phyloP scores from a whole-genome alignment of 805 yeast species.

The Candida ortonii region DNA sequence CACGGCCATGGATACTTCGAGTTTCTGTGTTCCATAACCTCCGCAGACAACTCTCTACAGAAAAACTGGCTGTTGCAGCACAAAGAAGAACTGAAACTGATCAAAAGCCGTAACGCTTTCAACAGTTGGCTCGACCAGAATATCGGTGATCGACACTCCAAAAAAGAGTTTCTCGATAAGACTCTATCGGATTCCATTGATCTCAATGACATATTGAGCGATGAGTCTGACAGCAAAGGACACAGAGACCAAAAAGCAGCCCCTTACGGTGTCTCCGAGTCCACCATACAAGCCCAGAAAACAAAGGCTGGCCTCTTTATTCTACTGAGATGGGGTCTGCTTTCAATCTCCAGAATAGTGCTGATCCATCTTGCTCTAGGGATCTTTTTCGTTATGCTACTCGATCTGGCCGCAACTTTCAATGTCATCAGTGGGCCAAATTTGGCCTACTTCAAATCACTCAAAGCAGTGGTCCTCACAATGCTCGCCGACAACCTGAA shows the following conservation, averaged over 20 bases:
- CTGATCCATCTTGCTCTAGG: not conserved
- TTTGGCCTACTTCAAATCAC: conserved; percentile 10
- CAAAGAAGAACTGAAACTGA: conserved; percentile 5
- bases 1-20: conserved; percentile 9
- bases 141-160: no score
- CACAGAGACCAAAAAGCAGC: no score
- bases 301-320: no score
- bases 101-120: conserved; percentile 13
- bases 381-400: conserved; percentile 2
- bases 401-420: conserved; percentile 1
- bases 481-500: conserved; percentile 9
- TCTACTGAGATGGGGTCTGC: conserved; percentile 2
- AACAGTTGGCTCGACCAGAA: conserved; percentile 18
- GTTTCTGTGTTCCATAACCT: conserved; percentile 12
- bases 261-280: no score
- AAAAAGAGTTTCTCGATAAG: conserved; percentile 3
- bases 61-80: conserved; percentile 16
- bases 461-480: conserved; percentile 7
- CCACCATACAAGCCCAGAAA: no score
- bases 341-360: not conserved
- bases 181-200: conserved; percentile 3
- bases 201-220: conserved; percentile 14
- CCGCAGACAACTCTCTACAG: conserved; percentile 13
- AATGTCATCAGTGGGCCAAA: conserved; percentile 6
- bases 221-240: conserved; percentile 8